A percentile compares a stretch with the other conserved stretches of the same genome.
These are phyloP conservation scores for Brasilioporus rufonigricans DNA, from an alignment of 768 basidiomycete species.

Conservation along the genomic window DNA sequence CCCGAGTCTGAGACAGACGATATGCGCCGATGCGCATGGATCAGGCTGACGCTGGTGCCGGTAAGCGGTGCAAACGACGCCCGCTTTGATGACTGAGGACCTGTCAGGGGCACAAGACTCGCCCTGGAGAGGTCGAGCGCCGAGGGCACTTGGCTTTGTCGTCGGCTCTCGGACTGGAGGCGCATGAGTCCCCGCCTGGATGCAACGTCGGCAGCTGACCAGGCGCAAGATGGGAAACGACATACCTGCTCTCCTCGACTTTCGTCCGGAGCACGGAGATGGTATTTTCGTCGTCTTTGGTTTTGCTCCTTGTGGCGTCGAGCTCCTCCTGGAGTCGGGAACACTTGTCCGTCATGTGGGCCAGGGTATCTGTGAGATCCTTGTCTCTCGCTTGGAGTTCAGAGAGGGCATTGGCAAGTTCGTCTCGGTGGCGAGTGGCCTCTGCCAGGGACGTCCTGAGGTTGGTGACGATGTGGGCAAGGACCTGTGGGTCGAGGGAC, in stretches of 20 bases:
- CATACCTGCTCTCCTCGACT: conserved; percentile 83
- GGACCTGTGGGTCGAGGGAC: conserved; percentile 70
- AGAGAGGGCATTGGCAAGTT: conserved; percentile 52
- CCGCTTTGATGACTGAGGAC: conserved; percentile 61
- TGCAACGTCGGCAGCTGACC: conserved; percentile 4
- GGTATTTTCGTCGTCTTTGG: conserved; percentile 73
- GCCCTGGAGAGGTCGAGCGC: conserved; percentile 59
- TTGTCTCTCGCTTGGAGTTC: conserved; percentile 53
- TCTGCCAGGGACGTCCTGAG: conserved; percentile 64
- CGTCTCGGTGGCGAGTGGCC: conserved; percentile 70
- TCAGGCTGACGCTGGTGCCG: conserved; percentile 45
- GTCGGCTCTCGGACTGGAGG: conserved; percentile 72
- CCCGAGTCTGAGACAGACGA: conserved; percentile 71
- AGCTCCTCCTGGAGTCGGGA: conserved; percentile 57
- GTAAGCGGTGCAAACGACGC: conserved; percentile 74
- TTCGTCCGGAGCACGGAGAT: conserved; percentile 75
- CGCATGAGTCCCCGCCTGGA: conserved; percentile 82
- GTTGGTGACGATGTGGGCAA: conserved; percentile 73
- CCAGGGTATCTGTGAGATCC: conserved; percentile 59
- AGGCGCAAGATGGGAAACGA: background rate
- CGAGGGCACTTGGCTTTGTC: conserved; percentile 51
- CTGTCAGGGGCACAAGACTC: conserved; percentile 35
- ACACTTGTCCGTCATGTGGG: conserved; percentile 65
- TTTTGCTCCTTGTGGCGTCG: conserved; percentile 46
- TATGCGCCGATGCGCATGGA: conserved; percentile 62